These are phyloP conservation scores for Halenospora varia DNA, from an alignment of 495 filamentous ascomycete species.

Conservation along the genomic window DNA sequence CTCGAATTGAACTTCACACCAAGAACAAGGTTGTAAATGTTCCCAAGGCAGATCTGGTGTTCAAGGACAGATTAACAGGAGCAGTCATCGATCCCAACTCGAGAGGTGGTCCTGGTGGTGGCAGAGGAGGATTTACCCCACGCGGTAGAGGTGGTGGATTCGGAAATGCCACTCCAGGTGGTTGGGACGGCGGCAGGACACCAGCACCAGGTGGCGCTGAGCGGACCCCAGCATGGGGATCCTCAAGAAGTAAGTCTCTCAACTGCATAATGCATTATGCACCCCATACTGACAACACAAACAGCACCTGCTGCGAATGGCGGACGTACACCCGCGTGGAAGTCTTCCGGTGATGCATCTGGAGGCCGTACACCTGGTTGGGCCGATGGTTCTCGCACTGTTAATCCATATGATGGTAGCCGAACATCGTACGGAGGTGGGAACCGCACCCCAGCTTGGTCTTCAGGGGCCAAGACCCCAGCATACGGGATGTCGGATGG, in stretches of 20 bases:
- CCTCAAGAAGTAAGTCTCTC: conserved; percentile 50
- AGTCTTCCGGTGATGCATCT: conserved; percentile 45
- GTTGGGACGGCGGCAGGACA: conserved; percentile 59
- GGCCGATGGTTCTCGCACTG: conserved; percentile 68
- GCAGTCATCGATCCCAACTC: conserved; percentile 64
- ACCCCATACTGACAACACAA: conserved; percentile 24
- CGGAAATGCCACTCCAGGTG: conserved; percentile 32
- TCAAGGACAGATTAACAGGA: conserved; percentile 81
- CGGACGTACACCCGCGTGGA: conserved; percentile 66
- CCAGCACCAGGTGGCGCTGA: conserved; percentile 56
- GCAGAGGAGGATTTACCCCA: conserved; percentile 33
- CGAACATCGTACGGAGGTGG: conserved; percentile 68
- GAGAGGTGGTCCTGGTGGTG: conserved; percentile 45
- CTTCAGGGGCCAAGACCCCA: conserved; percentile 69
- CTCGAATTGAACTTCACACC: conserved; percentile 87
- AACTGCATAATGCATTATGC: neutral
- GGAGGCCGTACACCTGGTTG: conserved; percentile 72
- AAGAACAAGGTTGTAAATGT: conserved; percentile 85
- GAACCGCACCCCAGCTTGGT: conserved; percentile 61
- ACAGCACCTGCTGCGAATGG: conserved; percentile 49
- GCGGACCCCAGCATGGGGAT: conserved; percentile 69
- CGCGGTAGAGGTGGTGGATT: conserved; percentile 33
- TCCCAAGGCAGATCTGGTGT: conserved; percentile 67
- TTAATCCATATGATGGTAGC: conserved; percentile 75
- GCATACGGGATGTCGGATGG: conserved; percentile 41